A percentile compares a stretch with the other conserved stretches of the same genome.
Conservation (phyloP, 805 yeast genomes). For the Citeromyces nyonsensis region DNA sequence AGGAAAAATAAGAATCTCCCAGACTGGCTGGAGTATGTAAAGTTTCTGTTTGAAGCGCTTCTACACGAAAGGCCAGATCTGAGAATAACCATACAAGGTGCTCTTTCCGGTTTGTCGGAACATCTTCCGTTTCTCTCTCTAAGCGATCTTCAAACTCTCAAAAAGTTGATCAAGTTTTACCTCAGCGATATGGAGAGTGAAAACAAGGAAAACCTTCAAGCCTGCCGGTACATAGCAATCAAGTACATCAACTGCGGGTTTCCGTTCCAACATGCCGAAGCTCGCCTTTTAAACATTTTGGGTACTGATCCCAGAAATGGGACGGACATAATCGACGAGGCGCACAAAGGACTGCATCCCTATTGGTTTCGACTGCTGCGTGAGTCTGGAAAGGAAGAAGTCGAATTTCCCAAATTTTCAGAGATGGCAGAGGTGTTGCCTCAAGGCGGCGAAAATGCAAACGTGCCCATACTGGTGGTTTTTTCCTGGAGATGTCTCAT, state of each 20-base stretch:
- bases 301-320: constrained; percentile 41
- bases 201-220: constrained; percentile 18
- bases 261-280: constrained; percentile 51
- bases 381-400: constrained; percentile 12
- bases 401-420: constrained; percentile 40
- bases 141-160: constrained; percentile 24
- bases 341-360: constrained; percentile 69
- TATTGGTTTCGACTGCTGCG: constrained; percentile 48
- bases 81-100: constrained; percentile 55
- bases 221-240: constrained; percentile 48
- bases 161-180: constrained; percentile 13
- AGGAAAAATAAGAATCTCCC: constrained; percentile 24
- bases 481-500: constrained; percentile 46
- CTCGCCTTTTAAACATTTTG: constrained; percentile 50
- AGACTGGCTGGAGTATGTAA: constrained; percentile 32
- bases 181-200: constrained; percentile 17
- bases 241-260: constrained; percentile 50
- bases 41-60: constrained; percentile 58
- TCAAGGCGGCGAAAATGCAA: constrained; percentile 10
- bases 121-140: constrained; percentile 25
- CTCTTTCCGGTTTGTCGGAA: constrained; percentile 41
- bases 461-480: constrained; percentile 12
- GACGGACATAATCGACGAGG: constrained; percentile 69
- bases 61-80: constrained; percentile 48
- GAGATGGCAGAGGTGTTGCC: constrained; percentile 17